These are phyloP conservation scores for Phytophthora capsici DNA, from an alignment of 352 stramenopile species.

Conservation along the genomic window DNA sequence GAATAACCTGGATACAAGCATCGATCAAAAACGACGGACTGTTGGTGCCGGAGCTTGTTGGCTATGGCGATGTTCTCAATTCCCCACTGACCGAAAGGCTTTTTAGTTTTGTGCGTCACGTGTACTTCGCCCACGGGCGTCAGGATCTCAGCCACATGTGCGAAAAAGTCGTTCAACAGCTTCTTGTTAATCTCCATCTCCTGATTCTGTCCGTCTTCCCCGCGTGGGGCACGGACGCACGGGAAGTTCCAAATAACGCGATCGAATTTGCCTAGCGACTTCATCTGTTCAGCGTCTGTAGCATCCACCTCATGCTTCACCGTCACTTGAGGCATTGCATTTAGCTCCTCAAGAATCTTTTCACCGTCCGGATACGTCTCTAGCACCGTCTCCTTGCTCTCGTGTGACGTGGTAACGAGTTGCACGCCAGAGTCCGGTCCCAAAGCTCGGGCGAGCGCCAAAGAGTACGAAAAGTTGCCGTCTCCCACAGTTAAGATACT, in stretches of 20 bases:
- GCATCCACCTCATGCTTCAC: slow-evolving; percentile 93
- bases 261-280: slow-evolving; percentile 82
- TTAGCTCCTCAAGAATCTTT: slow-evolving; percentile 79
- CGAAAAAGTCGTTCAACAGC: slow-evolving; percentile 92
- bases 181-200: slow-evolving; percentile 96
- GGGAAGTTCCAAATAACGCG: slow-evolving; percentile 97
- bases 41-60: slow-evolving; percentile 57
- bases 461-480: slow-evolving; percentile 96
- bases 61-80: slow-evolving; percentile 71
- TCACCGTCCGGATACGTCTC: slow-evolving; percentile 92
- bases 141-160: slow-evolving; percentile 56
- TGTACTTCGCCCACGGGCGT: slow-evolving; percentile 88
- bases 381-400: slow-evolving; percentile 84
- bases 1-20: slow-evolving; percentile 93
- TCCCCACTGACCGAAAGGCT: slow-evolving; percentile 89
- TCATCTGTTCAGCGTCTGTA: slow-evolving; percentile 81
- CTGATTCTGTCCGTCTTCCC: slow-evolving; percentile 96
- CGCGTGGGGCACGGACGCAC: slow-evolving; percentile 88
- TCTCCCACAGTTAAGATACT: slow-evolving; percentile 94
- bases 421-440: slow-evolving; percentile 32
- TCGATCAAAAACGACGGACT: slow-evolving; percentile 93
- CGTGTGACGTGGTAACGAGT: slow-evolving; percentile 93
- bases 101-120: slow-evolving; percentile 97
- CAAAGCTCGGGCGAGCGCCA: slow-evolving; percentile 85
- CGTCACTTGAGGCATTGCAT: slow-evolving; percentile 58